Percentiles rank a stretch among this genome's conserved stretches.
phyloP scores from a whole-genome alignment of 495 filamentous ascomycete genomes.

The Penicillium ochrochloron region DNA sequence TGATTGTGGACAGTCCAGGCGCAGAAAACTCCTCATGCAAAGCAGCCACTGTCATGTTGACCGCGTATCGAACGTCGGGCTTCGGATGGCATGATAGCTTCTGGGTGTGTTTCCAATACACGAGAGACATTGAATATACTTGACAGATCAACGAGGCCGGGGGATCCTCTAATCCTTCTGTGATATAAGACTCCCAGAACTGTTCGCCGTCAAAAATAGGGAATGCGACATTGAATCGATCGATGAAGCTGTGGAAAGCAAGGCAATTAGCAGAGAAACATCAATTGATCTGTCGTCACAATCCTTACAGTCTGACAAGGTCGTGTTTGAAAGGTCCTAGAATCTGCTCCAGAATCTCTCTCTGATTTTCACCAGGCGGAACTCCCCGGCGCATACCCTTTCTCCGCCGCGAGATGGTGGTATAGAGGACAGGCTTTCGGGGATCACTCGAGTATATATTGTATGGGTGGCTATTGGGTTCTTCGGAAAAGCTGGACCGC shows the following conservation, averaged over 20 bases:
- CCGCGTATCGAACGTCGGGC: constrained; percentile 55
- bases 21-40: constrained; percentile 57
- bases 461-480: constrained; percentile 50
- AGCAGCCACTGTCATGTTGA: constrained; percentile 57
- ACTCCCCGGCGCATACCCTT: constrained; percentile 52
- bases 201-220: constrained; percentile 58
- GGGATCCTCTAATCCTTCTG: constrained; percentile 46
- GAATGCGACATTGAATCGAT: constrained; percentile 56
- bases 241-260: constrained; percentile 46
- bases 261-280: constrained; percentile 15
- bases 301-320: constrained; percentile 52
- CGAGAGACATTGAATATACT: constrained; percentile 56
- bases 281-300: too few species aligned
- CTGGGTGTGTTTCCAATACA: constrained; percentile 55
- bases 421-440: constrained; percentile 53
- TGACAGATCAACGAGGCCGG: constrained; percentile 57
- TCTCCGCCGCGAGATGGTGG: constrained; percentile 50
- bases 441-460: constrained; percentile 56
- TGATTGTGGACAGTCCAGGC: constrained; percentile 55
- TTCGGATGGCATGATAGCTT: constrained; percentile 51
- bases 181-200: constrained; percentile 51
- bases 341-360: constrained; percentile 59
- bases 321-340: constrained; percentile 56
- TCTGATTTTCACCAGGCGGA: constrained; percentile 56
- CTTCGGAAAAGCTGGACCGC: constrained; percentile 41